Conservation (phyloP, 139 green algal species). For the Gonium pectorale region DNA sequence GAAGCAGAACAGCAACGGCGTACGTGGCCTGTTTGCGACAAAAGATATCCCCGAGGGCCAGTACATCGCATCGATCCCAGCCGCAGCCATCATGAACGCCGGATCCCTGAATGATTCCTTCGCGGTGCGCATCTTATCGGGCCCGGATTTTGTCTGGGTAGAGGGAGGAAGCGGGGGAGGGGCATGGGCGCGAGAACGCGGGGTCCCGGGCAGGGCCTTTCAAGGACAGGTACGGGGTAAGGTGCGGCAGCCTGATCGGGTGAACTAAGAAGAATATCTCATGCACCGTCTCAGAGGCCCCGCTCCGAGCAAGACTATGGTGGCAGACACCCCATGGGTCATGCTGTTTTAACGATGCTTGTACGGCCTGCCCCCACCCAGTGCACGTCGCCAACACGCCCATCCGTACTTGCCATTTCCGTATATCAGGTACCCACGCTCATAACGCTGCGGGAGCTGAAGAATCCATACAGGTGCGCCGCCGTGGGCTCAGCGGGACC, state of each 20-base stretch:
- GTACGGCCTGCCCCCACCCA: too few relatives aligned
- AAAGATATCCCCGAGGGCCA: background rate
- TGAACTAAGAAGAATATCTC: background rate
- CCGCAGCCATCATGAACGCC: conserved; percentile 11
- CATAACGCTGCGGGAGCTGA: conserved; percentile 1
- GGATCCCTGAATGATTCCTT: background rate
- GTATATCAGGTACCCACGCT: conserved; percentile 40
- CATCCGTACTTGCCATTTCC: too few relatives aligned
- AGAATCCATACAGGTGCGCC: conserved; percentile 2
- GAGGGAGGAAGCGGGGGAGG: too few relatives aligned
- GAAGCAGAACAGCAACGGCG: background rate
- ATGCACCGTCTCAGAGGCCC: too few relatives aligned
- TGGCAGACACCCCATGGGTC: too few relatives aligned
- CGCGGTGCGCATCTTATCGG: background rate
- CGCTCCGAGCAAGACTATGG: too few relatives aligned
- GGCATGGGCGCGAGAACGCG: too few relatives aligned
- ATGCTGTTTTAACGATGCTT: too few relatives aligned
- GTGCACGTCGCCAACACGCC: too few relatives aligned
- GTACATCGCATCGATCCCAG: background rate
- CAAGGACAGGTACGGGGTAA: conserved; percentile 4
- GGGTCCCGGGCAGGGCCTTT: too few relatives aligned
- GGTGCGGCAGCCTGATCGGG: background rate
- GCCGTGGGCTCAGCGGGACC: background rate
- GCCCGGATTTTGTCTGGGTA: too few relatives aligned
- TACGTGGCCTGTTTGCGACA: conserved; percentile 12